These are phyloP conservation scores for Trifolium pratense DNA, from an alignment of 306 rosid genomes.

Conservation along the genomic window DNA sequence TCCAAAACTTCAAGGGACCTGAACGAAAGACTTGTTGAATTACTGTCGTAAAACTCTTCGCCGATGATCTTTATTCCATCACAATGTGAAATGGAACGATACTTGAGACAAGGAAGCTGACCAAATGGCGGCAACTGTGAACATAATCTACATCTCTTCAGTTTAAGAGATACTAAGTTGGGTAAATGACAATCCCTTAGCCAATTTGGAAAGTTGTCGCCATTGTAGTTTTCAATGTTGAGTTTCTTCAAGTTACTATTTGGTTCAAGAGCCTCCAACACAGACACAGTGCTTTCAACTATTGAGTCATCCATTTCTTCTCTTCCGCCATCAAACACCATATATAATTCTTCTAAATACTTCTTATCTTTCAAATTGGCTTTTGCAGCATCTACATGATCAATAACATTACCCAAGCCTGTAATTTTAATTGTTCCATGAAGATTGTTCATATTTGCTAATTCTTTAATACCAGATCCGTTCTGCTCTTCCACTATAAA, in stretches of 20 bases:
- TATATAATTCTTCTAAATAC: slow-evolving; percentile 21
- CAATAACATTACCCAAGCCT: background rate
- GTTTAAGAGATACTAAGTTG: background rate
- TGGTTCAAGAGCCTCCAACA: slow-evolving; percentile 22
- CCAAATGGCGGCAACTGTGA: slow-evolving; percentile 41
- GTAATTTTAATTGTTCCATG: slow-evolving; percentile 14
- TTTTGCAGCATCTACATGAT: background rate
- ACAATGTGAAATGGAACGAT: slow-evolving; percentile 29
- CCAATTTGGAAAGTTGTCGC: slow-evolving; percentile 39
- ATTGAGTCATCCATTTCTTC: background rate
- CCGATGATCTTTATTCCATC: slow-evolving; percentile 20
- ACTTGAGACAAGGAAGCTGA: slow-evolving; percentile 38
- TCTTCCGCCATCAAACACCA: no score
- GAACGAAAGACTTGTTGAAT: background rate
- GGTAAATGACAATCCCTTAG: background rate
- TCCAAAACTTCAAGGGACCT: slow-evolving; percentile 34
- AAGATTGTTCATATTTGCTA: slow-evolving; percentile 11
- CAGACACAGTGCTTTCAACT: no score
- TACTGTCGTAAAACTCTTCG: slow-evolving; percentile 32
- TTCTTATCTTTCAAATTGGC: slow-evolving; percentile 35
- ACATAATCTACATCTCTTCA: background rate
- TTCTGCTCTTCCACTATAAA: background rate
- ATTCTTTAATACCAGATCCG: slow-evolving; percentile 8
- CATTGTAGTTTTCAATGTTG: background rate
- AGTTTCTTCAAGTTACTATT: slow-evolving; percentile 1